Percentiles rank a stretch among this genome's conserved stretches.
Conservation (phyloP, 2,329 filamentous ascomycete species). For the Arthroderma uncinatum region DNA sequence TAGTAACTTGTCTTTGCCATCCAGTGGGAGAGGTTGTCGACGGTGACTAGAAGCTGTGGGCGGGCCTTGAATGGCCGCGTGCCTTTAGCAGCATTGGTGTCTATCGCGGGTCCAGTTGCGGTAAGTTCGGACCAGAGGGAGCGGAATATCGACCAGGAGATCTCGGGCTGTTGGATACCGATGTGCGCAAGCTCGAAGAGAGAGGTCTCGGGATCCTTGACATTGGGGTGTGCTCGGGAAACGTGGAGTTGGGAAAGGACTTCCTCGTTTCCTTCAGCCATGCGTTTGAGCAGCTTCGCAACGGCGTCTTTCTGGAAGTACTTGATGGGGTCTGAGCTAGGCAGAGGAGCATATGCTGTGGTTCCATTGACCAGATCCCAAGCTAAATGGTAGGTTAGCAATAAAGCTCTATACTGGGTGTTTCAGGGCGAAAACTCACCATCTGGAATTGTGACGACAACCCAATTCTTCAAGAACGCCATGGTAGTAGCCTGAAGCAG, state of each 20-base stretch:
- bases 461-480: conserved; percentile 71
- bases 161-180: conserved; percentile 61
- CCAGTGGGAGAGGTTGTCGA: conserved; percentile 72
- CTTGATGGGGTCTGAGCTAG: conserved; percentile 40
- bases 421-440: conserved; percentile 46
- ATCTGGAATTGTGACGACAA: conserved; percentile 82
- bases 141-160: conserved; percentile 68
- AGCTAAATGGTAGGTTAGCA: conserved; percentile 38
- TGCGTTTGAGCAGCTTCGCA: conserved; percentile 60
- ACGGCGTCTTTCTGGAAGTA: conserved; percentile 74
- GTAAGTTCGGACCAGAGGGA: conserved; percentile 73
- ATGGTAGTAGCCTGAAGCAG: conserved; percentile 73
- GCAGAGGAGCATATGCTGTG: conserved; percentile 66
- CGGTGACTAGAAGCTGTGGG: conserved; percentile 57
- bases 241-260: conserved; percentile 48
- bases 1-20: conserved; percentile 72
- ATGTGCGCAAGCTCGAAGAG: conserved; percentile 58
- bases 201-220: conserved; percentile 48
- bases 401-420: neutral
- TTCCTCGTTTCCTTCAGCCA: conserved; percentile 58
- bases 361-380: conserved; percentile 70
- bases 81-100: conserved; percentile 23
- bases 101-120: conserved; percentile 34
- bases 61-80: conserved; percentile 36
- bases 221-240: conserved; percentile 44